Conservation (phyloP, 1,139 yeast genomes). For the Taphrina deformans region DNA sequence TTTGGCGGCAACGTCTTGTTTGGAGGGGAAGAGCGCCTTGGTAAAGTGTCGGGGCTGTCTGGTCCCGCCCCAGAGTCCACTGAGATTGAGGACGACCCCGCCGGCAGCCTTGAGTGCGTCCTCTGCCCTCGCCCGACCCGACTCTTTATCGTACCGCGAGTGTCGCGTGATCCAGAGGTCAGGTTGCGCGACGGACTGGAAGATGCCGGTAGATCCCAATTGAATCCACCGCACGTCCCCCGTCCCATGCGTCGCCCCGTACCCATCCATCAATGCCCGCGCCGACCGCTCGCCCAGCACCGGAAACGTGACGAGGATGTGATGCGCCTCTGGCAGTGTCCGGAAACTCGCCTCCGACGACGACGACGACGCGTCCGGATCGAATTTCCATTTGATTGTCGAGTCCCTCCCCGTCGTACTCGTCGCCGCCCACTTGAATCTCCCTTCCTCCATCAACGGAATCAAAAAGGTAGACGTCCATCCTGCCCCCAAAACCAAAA, state of each 20-base stretch:
- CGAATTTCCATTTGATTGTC: slow-evolving; percentile 15
- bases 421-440: slow-evolving; percentile 13
- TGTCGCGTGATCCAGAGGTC: slow-evolving; percentile 23
- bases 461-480: slow-evolving; percentile 32
- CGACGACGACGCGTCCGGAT: not conserved
- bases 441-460: slow-evolving; percentile 2
- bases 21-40: not conserved
- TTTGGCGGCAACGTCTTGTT: slow-evolving; percentile 3
- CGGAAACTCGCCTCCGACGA: not conserved
- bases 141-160: slow-evolving; percentile 15
- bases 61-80: slow-evolving; percentile 30
- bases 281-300: slow-evolving; percentile 1
- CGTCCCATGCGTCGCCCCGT: slow-evolving; percentile 9
- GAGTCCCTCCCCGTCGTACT: slow-evolving; percentile 24
- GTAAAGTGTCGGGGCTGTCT: slow-evolving; percentile 22
- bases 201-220: slow-evolving; percentile 27
- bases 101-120: slow-evolving; percentile 23
- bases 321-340: slow-evolving; percentile 13
- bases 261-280: not conserved
- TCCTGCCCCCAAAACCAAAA: slow-evolving; percentile 25
- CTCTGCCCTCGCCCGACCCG: slow-evolving; percentile 24
- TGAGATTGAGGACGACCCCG: slow-evolving; percentile 17
- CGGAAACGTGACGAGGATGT: slow-evolving; percentile 24
- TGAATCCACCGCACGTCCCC: not conserved
- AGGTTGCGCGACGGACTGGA: not conserved